Base-by-base conservation (phyloP, 2,329 filamentous ascomycete species). In the Calonectria pseudoreteaudii region DNA sequence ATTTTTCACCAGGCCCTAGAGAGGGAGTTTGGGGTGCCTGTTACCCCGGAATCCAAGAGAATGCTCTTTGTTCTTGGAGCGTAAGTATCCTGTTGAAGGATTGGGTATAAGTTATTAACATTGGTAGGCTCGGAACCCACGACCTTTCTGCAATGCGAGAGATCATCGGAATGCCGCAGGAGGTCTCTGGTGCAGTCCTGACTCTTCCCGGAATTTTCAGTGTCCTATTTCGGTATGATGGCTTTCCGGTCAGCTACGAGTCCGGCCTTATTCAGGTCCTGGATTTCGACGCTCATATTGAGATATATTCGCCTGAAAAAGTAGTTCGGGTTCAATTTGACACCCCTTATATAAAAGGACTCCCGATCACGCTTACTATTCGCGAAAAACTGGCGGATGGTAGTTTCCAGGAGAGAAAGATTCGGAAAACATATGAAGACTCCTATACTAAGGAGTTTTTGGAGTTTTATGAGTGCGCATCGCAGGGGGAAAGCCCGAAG, bases 201-300 rank as follows among this genome's bases (percentile, higher is more conserved):
- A 41, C 36, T 0, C 18, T 76, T 3, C 75, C 75, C 8, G 58
- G 58, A 13, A 73, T 76, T 72, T 84, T 31, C 68, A 80, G n/a
- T n/a, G 75, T 76, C 3, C 69, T 76, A 3, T 76, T 76, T 14
- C 66, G 74, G 31, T 76, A 76, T 18, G 7, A 66, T 8, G 71
- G 53, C 13, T 92, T 90, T 69, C 84, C 87, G 0, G 84, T 90
- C 4, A 85, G 86, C 9, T 92, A 91, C 74, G 90, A 92, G 75
- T 87, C 86, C 0, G 90, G 90, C 0, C 85, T 90, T 26, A 87
- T 90, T 72, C 77, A 81, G 1, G 86, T 92, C 8, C 88, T 89
- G 0, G 76, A 82, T 5, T 90, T 90, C 73, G 88, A 90, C 72
- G 87, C 88, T 0, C 85, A 86, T 67, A 75, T 90, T 5, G 86